Conservation (phyloP, 139 green algal species). For the Volvox africanus region DNA sequence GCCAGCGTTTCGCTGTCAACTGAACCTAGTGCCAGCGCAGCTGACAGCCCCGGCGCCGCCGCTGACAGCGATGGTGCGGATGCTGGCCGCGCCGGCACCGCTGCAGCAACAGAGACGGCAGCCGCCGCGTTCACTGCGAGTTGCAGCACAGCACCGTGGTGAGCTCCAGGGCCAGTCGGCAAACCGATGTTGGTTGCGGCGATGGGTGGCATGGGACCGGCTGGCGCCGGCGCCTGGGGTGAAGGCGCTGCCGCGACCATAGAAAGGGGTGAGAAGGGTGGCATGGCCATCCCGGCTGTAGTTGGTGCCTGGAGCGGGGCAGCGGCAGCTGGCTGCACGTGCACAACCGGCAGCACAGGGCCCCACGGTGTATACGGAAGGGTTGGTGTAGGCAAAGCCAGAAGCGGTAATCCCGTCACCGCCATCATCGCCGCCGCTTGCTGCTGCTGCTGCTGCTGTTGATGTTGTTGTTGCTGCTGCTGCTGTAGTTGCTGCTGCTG, state of each 20-base stretch:
- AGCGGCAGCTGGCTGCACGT: not conserved
- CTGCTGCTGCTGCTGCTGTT: not conserved
- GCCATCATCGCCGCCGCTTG: not conserved
- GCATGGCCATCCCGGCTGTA: not conserved
- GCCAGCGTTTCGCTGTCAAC: not conserved
- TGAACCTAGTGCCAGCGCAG: not conserved
- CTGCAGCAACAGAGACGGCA: not conserved
- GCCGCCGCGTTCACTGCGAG: not conserved
- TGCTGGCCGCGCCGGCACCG: not conserved
- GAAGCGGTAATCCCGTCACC: not conserved
- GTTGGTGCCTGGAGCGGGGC: not conserved
- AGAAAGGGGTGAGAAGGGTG: not conserved
- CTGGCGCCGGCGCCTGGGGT: too few relatives aligned
- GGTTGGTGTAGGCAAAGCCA: not conserved
- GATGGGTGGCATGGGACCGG: not conserved
- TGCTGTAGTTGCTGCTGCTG: not conserved
- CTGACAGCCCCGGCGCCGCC: not conserved
- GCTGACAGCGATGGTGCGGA: not conserved
- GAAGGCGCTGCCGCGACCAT: too few relatives aligned
- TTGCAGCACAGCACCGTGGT: not conserved
- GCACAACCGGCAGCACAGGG: not conserved
- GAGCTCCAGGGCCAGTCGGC: not conserved
- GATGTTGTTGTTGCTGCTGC: constrained; percentile 3
- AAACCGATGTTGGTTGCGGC: not conserved
- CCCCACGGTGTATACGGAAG: constrained; percentile 13